Base-by-base conservation (phyloP, 352 stramenopile species). In the Pythium brassicae region DNA sequence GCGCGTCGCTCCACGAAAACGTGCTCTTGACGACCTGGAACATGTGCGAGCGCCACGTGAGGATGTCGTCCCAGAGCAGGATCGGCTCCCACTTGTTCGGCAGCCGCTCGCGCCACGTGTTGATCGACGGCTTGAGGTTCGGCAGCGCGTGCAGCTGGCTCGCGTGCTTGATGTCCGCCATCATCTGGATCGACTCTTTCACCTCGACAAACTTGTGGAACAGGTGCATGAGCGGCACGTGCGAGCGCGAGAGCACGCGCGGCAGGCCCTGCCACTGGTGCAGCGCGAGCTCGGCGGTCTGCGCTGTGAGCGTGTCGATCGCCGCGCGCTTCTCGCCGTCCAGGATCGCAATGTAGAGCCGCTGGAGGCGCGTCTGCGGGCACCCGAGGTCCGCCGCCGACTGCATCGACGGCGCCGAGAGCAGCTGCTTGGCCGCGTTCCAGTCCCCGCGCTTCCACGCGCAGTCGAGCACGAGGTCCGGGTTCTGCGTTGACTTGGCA, bases 71-170 rank as follows among this genome's bases (percentile, higher is more conserved):
- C 92, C 92, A 98, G 12, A 96, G 65, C 53, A 96, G 64, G 67
- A 97, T 93, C 14, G 86, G 84, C 35, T 98, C 92, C 86, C 91
- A 97, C 64, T 95, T 95, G 69, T 98, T 98, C 10, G 91, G 91
- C 47, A 97, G 68, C 1, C 92, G 87, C 61, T 97, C 89, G 44
- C 90, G 72, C 92, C 92, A 98, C 50, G 87, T 96, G 72, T 95
- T 95, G 65, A 97, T 94, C 22, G 79, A 89, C 26, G 86, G 80
- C 61, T 97, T 97, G 34, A 97, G 73, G 50, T 97, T 95, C 20
- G 90, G 90, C 10, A 92, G 57, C n/a, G 84, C 87, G 53, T 95
- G 87, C 29, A 87, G 62, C 35, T 83, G 68, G 46, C 78, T 94
- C n/a, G 80, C 83, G 26, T 78, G 64, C 58, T 93, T 93, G 35